Evolutionary conservation across 2,329 filamentous ascomycete species (phyloP).

Genomic region (Nothophaeocryptopus gaeumannii): DNA sequence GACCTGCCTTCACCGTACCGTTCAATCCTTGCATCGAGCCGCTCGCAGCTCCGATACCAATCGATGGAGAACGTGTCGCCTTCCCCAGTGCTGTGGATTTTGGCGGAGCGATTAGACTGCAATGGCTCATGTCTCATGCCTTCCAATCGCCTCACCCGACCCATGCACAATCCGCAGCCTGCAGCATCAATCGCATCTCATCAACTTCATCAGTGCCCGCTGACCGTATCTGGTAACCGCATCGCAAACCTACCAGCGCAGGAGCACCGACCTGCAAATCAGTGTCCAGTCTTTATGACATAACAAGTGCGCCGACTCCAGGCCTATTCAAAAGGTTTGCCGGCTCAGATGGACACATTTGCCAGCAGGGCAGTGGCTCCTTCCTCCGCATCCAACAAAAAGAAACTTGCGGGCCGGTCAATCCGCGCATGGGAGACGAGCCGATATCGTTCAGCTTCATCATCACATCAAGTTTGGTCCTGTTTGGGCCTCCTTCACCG

Average conservation of each 20-base stretch:
- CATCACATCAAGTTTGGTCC: neutral
- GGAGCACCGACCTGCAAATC: too few relatives aligned
- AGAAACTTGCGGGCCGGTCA: too few relatives aligned
- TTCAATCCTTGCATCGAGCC: slow-evolving; percentile 1
- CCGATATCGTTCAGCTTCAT: neutral
- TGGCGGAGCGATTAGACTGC: neutral
- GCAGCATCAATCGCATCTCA: neutral
- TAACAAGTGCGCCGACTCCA: too few relatives aligned
- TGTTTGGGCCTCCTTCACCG: neutral
- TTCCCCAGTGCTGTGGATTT: neutral
- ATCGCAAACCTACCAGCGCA: neutral
- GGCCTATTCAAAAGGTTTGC: too few relatives aligned
- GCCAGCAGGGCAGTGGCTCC: too few relatives aligned
- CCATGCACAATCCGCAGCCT: neutral
- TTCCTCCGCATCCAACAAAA: too few relatives aligned
- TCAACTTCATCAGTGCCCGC: neutral
- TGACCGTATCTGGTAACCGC: neutral
- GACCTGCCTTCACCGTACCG: slow-evolving; percentile 1
- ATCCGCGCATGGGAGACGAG: neutral
- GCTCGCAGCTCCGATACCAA: slow-evolving; percentile 4
- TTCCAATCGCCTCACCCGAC: neutral
- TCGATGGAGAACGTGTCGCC: slow-evolving; percentile 10
- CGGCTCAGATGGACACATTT: too few relatives aligned
- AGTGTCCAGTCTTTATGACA: too few relatives aligned
- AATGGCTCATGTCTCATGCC: slow-evolving; percentile 5